Conservation (phyloP, 176 grass and related monocot genomes). For the Otatea glauca region DNA sequence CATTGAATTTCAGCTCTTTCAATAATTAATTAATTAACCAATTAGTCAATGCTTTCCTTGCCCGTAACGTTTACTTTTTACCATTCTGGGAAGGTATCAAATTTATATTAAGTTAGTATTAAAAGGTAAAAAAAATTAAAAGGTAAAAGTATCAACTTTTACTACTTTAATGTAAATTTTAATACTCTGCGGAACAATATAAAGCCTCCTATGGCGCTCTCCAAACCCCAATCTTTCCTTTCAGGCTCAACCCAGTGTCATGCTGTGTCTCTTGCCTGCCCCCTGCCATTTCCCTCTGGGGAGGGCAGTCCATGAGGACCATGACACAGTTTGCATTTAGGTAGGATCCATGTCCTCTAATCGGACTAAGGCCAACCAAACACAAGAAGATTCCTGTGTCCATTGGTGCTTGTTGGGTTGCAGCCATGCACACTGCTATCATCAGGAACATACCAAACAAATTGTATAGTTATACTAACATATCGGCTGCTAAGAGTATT, state of each 20-base stretch:
- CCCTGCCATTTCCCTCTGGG: background rate
- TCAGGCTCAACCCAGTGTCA: background rate
- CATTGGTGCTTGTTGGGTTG: conserved; percentile 12
- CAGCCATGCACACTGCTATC: background rate
- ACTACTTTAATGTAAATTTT: no score
- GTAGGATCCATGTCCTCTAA: conserved; percentile 41
- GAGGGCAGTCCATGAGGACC: conserved; percentile 24
- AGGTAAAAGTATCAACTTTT: no score
- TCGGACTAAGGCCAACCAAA: conserved; percentile 32
- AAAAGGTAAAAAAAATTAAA: no score
- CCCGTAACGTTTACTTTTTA: no score
- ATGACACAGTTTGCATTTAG: background rate
- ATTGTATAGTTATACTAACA: background rate
- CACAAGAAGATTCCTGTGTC: conserved; percentile 27
- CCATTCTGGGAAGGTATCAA: no score
- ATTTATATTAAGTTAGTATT: no score
- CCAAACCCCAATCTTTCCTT: background rate
- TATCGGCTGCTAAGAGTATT: conserved; percentile 13
- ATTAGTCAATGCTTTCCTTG: background rate
- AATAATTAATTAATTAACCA: background rate
- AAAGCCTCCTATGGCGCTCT: no score
- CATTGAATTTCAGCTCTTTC: background rate
- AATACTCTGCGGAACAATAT: no score
- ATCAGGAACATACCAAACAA: background rate
- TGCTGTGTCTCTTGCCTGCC: background rate